Evolutionary conservation across 345 rosid genomes (phyloP), one percentile per base, ranked within the genome.

Genomic region (Gossypium anomalum): DNA sequence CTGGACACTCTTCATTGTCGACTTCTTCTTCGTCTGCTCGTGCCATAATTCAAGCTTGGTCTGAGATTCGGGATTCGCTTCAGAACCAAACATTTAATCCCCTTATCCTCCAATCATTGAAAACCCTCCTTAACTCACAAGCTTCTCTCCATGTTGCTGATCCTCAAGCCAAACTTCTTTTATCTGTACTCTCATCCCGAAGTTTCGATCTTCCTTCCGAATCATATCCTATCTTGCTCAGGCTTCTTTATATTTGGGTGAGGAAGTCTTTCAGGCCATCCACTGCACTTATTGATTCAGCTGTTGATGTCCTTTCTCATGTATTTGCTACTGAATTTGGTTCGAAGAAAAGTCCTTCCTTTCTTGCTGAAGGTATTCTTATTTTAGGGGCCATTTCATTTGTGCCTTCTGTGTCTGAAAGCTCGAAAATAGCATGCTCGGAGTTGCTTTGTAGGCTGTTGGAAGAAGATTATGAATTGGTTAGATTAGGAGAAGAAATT

Each of bases 151-250:
- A 95, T 70, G 97, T 93, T 47, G 98, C 97, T 0, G 98, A 95
- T 59, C 96, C 97, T 6, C 99, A 93, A 80, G 96, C 97, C 67
- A 95, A 88, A 85, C 93, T 95, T 73, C 86, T 93, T 44, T 59
- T 87, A 44, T 90, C 98, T 53, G 69, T 91, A 78, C 80, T 93
- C 41, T 88, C 89, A 17, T 84, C 89, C 27, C 80, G 7, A 72
- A 80, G 79, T 44, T 78, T 80, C 3, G 62, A 78, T 71, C 85
- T 88, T 78, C 86, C 85, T 59, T 69, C 70, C 10, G 92, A 95
- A 80, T 81, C 94, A n/a, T 79, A 80, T 75, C 87, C 92, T 55
- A 84, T 85, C 73, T 82, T 87, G 71, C 83, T 90, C 38, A 84
- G 91, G 77, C 87, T 90, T 29, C 91, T 95, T 75, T 95, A 95